Conservation (phyloP, 768 basidiomycete species). For the Tulasnella sp. region DNA sequence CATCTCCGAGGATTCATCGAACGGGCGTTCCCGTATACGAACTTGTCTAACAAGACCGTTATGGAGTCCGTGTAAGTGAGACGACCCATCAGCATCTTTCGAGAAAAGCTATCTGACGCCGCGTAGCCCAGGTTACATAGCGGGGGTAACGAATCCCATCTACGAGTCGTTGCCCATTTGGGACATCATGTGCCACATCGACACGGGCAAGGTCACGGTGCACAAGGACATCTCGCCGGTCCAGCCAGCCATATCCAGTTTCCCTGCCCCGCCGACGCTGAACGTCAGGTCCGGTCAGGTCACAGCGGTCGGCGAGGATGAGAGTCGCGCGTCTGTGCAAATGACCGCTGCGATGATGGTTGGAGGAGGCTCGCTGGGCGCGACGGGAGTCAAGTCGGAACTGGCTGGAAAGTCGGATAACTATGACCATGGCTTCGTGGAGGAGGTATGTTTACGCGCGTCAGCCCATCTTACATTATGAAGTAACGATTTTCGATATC, state of each 20-base stretch:
- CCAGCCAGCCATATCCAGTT: slow-evolving; percentile 20
- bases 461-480: background rate
- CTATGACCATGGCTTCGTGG: slow-evolving; percentile 79
- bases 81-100: background rate
- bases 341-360: slow-evolving; percentile 9
- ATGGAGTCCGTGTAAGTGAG: slow-evolving; percentile 69
- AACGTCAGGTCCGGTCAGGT: background rate
- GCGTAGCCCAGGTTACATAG: slow-evolving; percentile 78
- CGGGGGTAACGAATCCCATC: slow-evolving; percentile 95
- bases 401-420: slow-evolving; percentile 37
- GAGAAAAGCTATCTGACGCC: background rate
- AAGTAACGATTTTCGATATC: background rate
- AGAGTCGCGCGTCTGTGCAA: slow-evolving; percentile 2
- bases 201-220: slow-evolving; percentile 73
- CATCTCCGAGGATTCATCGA: slow-evolving; percentile 78
- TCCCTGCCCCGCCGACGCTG: background rate
- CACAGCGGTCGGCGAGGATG: slow-evolving; percentile 4
- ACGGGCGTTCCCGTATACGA: slow-evolving; percentile 91
- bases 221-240: slow-evolving; percentile 64
- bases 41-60: slow-evolving; percentile 44
- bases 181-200: slow-evolving; percentile 91
- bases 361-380: background rate
- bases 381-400: background rate
- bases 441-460: slow-evolving; percentile 56
- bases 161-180: slow-evolving; percentile 80